Evolutionary conservation across 768 basidiomycete species (phyloP).

Genomic region (Flagelloscypha sp.): DNA sequence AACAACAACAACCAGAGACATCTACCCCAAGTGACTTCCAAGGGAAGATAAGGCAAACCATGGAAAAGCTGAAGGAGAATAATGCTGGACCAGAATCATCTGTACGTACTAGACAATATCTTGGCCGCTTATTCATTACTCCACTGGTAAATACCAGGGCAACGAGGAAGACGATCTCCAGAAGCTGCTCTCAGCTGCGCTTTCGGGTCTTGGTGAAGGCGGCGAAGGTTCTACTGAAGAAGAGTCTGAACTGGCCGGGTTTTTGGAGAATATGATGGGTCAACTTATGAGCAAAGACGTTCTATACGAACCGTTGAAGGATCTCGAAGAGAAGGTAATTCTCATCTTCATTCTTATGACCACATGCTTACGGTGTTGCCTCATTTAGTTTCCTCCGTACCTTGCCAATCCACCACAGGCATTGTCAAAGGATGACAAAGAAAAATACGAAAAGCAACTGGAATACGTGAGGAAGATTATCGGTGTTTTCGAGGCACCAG

Average conservation of each 20-base stretch:
- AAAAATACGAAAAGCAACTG: conserved; percentile 58
- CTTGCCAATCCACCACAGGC: conserved; percentile 46
- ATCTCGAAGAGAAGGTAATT: conserved; percentile 61
- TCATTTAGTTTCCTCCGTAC: conserved; percentile 60
- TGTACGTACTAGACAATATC: no score
- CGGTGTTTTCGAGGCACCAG: conserved; percentile 53
- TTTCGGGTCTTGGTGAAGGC: conserved; percentile 31
- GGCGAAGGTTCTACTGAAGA: conserved; percentile 26
- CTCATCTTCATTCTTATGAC: conserved; percentile 1
- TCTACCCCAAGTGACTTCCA: conserved; percentile 44
- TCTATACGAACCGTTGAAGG: conserved; percentile 81
- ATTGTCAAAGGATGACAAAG: conserved; percentile 48
- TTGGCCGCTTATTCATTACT: no score
- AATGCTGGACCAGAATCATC: no score
- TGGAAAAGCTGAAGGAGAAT: conserved; percentile 65
- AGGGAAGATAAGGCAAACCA: conserved; percentile 58
- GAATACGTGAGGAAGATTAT: conserved; percentile 49
- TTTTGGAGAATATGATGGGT: conserved; percentile 77
- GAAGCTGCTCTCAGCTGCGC: conserved; percentile 44
- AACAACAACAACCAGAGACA: conserved; percentile 7
- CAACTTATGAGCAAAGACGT: conserved; percentile 77
- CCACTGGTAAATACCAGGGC: no score
- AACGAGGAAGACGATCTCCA: no score
- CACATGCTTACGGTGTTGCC: background rate
- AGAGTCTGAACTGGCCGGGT: conserved; percentile 49